A percentile compares a stretch with the other conserved stretches of the same genome.
Conservation (phyloP, 805 yeast genomes). For the Ogataea pini region DNA sequence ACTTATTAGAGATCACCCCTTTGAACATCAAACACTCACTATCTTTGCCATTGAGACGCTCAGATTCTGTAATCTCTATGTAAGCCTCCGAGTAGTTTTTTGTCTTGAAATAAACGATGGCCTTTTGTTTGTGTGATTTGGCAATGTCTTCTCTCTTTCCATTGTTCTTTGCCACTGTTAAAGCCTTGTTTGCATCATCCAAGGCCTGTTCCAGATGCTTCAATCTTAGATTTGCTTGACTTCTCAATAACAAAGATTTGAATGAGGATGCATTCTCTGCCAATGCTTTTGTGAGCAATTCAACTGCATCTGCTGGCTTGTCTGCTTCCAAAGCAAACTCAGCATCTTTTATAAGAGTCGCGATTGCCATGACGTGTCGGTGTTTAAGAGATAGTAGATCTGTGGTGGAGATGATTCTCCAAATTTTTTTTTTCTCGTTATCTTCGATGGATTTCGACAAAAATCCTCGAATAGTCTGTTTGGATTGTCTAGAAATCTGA, state of each 20-base stretch:
- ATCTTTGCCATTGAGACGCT: constrained; percentile 44
- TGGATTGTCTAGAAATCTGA: no score
- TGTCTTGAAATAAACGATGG: constrained; percentile 46
- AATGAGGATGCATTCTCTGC: constrained; percentile 46
- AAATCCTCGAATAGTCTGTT: no score
- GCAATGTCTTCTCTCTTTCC: constrained; percentile 51
- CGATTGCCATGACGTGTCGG: constrained; percentile 15
- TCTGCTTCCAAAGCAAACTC: constrained; percentile 45
- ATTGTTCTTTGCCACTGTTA: constrained; percentile 42
- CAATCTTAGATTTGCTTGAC: constrained; percentile 50
- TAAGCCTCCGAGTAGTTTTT: constrained; percentile 45
- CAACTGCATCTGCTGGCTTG: constrained; percentile 47
- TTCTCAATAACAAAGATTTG: constrained; percentile 47
- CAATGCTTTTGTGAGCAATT: constrained; percentile 41
- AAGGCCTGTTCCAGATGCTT: constrained; percentile 50
- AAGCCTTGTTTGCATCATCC: constrained; percentile 46
- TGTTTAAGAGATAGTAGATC: not conserved
- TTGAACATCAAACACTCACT: constrained; percentile 51
- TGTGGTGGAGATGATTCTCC: not conserved
- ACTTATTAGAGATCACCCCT: constrained; percentile 37
- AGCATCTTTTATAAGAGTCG: constrained; percentile 34
- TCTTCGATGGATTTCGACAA: not conserved
- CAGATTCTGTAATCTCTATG: constrained; percentile 44
- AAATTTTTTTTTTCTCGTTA: not conserved
- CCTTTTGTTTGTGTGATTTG: constrained; percentile 48